These are phyloP conservation scores for Nigrospora osmanthi DNA, from an alignment of 2,329 filamentous ascomycete species.

Conservation along the genomic window DNA sequence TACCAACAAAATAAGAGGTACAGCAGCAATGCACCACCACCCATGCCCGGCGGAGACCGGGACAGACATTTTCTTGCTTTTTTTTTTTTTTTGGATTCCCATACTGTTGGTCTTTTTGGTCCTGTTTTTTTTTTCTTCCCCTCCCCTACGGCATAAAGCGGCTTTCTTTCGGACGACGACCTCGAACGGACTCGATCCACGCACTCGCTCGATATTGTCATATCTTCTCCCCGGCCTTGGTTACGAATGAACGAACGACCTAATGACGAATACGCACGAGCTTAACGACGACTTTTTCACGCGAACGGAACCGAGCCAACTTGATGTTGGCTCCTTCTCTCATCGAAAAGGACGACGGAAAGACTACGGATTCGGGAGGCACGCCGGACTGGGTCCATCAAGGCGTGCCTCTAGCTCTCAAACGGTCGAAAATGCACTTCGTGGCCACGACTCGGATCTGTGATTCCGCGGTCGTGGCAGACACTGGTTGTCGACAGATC, in stretches of 20 bases:
- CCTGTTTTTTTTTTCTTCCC: conserved; percentile 19
- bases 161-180: conserved; percentile 31
- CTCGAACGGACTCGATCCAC: conserved; percentile 13
- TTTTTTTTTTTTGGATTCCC: conserved; percentile 35
- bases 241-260: conserved; percentile 31
- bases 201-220: conserved; percentile 25
- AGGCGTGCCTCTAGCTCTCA: conserved; percentile 6
- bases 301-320: conserved; percentile 24
- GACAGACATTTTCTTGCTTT: conserved; percentile 30
- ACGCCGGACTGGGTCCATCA: conserved; percentile 16
- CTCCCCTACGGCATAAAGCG: conserved; percentile 29
- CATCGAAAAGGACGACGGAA: conserved; percentile 18
- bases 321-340: conserved; percentile 20
- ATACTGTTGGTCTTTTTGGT: conserved; percentile 19
- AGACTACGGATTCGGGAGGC: conserved; percentile 14
- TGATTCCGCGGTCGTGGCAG: conserved; percentile 17
- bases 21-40: conserved; percentile 54
- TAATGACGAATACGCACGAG: conserved; percentile 21
- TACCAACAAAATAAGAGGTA: conserved; percentile 43
- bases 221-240: conserved; percentile 24
- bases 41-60: conserved; percentile 38
- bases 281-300: conserved; percentile 35
- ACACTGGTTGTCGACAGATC: conserved; percentile 20
- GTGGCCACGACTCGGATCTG: conserved; percentile 17
- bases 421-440: conserved; percentile 16